A percentile compares a stretch with the other conserved stretches of the same genome.
Evolutionary conservation across 345 rosid genomes (phyloP).

Genomic region (Melastoma malabathricum): DNA sequence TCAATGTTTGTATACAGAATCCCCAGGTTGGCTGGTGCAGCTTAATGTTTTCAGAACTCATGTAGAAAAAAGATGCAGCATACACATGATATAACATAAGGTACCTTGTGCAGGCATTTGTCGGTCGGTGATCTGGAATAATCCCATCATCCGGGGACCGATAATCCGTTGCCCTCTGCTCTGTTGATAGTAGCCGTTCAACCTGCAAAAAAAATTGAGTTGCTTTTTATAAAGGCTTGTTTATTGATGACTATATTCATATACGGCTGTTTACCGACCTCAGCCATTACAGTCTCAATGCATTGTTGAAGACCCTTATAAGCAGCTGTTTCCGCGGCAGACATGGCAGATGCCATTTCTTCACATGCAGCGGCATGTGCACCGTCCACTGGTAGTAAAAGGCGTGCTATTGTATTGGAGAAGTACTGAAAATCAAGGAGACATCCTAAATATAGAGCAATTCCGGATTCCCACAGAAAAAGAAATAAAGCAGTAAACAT

Average conservation of each 20-base stretch:
- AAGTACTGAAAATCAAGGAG: constrained; percentile 43
- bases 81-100: not conserved
- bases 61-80: no score
- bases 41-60: no score
- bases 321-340: constrained; percentile 98
- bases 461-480: not conserved
- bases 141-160: constrained; percentile 91
- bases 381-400: constrained; percentile 92
- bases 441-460: constrained; percentile 2
- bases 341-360: constrained; percentile 97
- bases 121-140: constrained; percentile 91
- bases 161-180: constrained; percentile 89
- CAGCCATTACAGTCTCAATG: constrained; percentile 99
- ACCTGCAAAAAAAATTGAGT: no score
- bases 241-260: not conserved
- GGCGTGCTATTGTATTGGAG: constrained; percentile 92
- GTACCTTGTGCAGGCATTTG: constrained; percentile 92
- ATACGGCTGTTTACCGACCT: constrained; percentile 34
- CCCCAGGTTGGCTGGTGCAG: no score
- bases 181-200: constrained; percentile 28
- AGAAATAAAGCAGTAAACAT: constrained; percentile 14
- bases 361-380: constrained; percentile 98
- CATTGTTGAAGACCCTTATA: constrained; percentile 98
- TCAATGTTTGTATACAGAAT: not conserved
- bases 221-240: no score